These are phyloP conservation scores for Daedalea quercina DNA, from an alignment of 768 basidiomycete genomes.

Conservation along the genomic window DNA sequence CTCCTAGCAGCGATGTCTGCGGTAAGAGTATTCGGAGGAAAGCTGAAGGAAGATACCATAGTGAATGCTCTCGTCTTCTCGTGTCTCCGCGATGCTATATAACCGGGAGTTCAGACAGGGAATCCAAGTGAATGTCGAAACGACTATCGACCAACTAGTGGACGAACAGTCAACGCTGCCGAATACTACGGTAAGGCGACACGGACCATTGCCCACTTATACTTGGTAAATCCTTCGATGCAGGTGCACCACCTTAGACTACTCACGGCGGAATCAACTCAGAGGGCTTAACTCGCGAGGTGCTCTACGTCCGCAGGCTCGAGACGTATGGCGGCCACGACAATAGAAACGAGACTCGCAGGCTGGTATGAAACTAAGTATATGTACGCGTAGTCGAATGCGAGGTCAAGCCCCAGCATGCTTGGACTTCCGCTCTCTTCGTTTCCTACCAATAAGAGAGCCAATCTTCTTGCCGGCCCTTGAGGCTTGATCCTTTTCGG, in stretches of 20 bases:
- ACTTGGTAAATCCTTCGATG: too few relatives aligned
- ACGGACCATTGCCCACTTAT: too few relatives aligned
- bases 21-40: not conserved
- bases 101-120: too few relatives aligned
- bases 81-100: too few relatives aligned
- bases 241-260: too few relatives aligned
- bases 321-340: too few relatives aligned
- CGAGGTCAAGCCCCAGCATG: not conserved
- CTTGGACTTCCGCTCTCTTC: conserved; percentile 54
- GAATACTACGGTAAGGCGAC: too few relatives aligned
- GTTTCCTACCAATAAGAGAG: conserved; percentile 73
- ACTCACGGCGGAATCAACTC: not conserved
- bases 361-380: not conserved
- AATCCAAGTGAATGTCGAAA: not conserved
- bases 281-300: too few relatives aligned
- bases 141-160: not conserved
- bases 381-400: not conserved
- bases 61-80: not conserved
- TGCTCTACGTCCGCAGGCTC: too few relatives aligned
- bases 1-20: not conserved
- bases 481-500: conserved; percentile 10
- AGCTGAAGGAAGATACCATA: not conserved
- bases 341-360: too few relatives aligned
- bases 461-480: conserved; percentile 44
- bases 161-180: too few relatives aligned